These are phyloP conservation scores for Osmanthus fragrans DNA, from an alignment of 257 asterid genomes.

Conservation along the genomic window DNA sequence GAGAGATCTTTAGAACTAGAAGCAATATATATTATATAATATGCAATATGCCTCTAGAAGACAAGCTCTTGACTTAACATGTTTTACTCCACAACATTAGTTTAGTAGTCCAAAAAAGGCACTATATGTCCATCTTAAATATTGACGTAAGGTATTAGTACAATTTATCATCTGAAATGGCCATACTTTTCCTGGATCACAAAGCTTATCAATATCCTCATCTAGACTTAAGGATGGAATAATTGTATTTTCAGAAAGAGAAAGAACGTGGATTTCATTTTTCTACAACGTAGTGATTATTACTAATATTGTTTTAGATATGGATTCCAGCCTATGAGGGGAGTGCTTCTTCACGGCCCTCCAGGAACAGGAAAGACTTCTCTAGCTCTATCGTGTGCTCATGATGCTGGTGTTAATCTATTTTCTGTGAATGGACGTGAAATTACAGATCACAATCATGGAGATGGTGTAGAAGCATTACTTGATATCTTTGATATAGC, in stretches of 20 bases:
- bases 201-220: constrained; percentile 11
- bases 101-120: not conserved
- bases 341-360: constrained; percentile 97
- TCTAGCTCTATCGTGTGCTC: constrained; percentile 72
- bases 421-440: constrained; percentile 93
- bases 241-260: not conserved
- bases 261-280: not conserved
- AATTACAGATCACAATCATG: constrained; percentile 75
- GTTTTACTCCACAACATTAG: not conserved
- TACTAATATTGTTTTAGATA: constrained; percentile 46
- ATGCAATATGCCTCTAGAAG: not conserved
- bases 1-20: not conserved
- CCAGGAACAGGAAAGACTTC: constrained; percentile 98
- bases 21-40: not conserved
- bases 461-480: constrained; percentile 86
- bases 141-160: constrained; percentile 7
- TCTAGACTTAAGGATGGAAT: not conserved
- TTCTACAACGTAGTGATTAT: constrained; percentile 25
- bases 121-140: not conserved
- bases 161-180: not conserved
- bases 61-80: not conserved
- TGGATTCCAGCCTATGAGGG: constrained; percentile 92
- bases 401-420: constrained; percentile 74
- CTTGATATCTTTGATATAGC: constrained; percentile 81
- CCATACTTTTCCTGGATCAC: constrained; percentile 10